Conservation (phyloP, 2,329 filamentous ascomycete genomes). For the Didymella lethalis region DNA sequence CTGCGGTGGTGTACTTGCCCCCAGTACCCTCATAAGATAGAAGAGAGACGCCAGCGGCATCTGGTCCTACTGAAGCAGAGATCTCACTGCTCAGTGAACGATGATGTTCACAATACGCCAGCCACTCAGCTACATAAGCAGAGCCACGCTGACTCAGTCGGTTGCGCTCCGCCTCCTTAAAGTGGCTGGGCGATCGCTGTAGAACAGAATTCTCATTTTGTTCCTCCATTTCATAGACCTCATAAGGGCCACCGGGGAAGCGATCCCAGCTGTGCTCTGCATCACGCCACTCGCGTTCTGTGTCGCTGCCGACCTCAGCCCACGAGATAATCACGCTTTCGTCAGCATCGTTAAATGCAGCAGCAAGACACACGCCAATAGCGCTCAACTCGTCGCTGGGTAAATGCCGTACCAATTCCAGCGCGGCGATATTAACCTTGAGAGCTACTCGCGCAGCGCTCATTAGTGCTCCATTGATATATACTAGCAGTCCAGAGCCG, state of each 20-base stretch:
- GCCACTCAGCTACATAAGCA: neutral
- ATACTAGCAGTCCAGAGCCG: slow-evolving; percentile 8
- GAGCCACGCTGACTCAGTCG: neutral
- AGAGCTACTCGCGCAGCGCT: slow-evolving; percentile 5
- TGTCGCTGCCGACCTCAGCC: slow-evolving; percentile 9
- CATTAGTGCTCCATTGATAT: slow-evolving; percentile 4
- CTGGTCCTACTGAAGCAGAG: neutral
- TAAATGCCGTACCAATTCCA: slow-evolving; percentile 4
- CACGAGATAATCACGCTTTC: neutral
- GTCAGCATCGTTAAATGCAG: slow-evolving; percentile 1
- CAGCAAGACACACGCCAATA: slow-evolving; percentile 1
- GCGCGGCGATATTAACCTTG: slow-evolving; percentile 16
- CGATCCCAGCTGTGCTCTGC: slow-evolving; percentile 8
- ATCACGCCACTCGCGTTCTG: slow-evolving; percentile 7
- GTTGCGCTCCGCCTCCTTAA: neutral
- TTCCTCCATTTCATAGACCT: neutral
- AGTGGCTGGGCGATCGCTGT: neutral
- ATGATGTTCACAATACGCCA: neutral
- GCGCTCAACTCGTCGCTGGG: neutral
- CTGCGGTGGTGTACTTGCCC: neutral
- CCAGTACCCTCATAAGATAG: neutral
- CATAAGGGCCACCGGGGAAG: slow-evolving; percentile 7
- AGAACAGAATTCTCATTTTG: neutral
- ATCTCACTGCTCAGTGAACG: neutral
- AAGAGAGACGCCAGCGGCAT: neutral